phyloP scores from a whole-genome alignment of 2,329 filamentous ascomycete genomes.

The Colletotrichum lini region DNA sequence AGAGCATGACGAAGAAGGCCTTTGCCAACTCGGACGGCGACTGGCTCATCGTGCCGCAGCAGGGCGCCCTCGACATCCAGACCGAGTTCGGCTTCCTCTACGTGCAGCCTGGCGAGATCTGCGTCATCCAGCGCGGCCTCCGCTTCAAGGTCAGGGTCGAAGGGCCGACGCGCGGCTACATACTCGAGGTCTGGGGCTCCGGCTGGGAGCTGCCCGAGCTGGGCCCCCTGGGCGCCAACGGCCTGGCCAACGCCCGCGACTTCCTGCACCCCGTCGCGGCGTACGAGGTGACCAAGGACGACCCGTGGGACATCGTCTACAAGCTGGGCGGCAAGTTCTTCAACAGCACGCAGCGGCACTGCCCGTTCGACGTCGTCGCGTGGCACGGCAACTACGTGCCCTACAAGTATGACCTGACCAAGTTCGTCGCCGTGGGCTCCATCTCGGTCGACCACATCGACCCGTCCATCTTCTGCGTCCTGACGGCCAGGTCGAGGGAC shows the following conservation, averaged over 20 bases:
- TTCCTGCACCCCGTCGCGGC: slow-evolving; percentile 74
- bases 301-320: slow-evolving; percentile 70
- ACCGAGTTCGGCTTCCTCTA: slow-evolving; percentile 76
- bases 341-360: slow-evolving; percentile 72
- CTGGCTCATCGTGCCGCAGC: slow-evolving; percentile 75
- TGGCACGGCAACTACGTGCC: slow-evolving; percentile 80
- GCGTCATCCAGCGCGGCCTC: slow-evolving; percentile 73
- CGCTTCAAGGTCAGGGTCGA: slow-evolving; percentile 70
- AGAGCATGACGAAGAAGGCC: slow-evolving; percentile 61
- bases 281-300: slow-evolving; percentile 67
- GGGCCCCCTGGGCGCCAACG: slow-evolving; percentile 76
- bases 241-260: slow-evolving; percentile 75
- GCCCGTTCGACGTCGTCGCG: slow-evolving; percentile 79
- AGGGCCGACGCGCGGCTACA: slow-evolving; percentile 75
- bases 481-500: slow-evolving; percentile 70
- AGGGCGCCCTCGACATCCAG: slow-evolving; percentile 76
- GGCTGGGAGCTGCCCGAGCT: slow-evolving; percentile 77
- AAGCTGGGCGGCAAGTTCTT: slow-evolving; percentile 76
- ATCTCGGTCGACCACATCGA: slow-evolving; percentile 76
- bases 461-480: slow-evolving; percentile 75
- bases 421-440: slow-evolving; percentile 71
- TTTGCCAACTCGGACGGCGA: slow-evolving; percentile 75
- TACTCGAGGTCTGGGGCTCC: slow-evolving; percentile 76
- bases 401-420: slow-evolving; percentile 70
- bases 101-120: slow-evolving; percentile 78